phyloP scores from a whole-genome alignment of 257 asterid species.

The Gentiana dahurica region DNA sequence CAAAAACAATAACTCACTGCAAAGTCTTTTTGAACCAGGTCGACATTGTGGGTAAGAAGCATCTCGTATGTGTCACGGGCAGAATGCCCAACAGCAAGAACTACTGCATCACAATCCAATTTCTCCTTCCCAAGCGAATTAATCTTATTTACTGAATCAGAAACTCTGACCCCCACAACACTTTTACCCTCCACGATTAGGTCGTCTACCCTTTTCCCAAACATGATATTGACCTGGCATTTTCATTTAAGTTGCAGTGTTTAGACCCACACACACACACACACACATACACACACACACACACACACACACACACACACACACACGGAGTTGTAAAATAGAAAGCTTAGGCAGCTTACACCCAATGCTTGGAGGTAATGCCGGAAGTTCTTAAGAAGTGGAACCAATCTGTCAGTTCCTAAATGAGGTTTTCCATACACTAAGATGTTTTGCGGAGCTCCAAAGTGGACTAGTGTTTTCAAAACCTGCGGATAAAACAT shows the following conservation, averaged over 20 bases:
- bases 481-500: slow-evolving; percentile 44
- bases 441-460: slow-evolving; percentile 82
- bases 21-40: slow-evolving; percentile 67
- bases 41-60: slow-evolving; percentile 79
- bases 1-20: slow-evolving; percentile 46
- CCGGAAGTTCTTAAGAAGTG: slow-evolving; percentile 69
- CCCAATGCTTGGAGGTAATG: slow-evolving; percentile 70
- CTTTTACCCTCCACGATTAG: slow-evolving; percentile 51
- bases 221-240: slow-evolving; percentile 63
- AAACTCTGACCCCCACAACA: slow-evolving; percentile 65
- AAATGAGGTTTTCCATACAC: slow-evolving; percentile 95
- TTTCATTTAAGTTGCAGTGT: slow-evolving; percentile 11
- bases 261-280: background rate
- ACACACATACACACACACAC: background rate
- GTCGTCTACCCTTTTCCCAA: slow-evolving; percentile 88
- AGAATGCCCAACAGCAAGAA: slow-evolving; percentile 97
- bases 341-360: slow-evolving; percentile 39
- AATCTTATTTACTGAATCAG: slow-evolving; percentile 40
- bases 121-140: slow-evolving; percentile 16
- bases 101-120: slow-evolving; percentile 68
- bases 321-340: background rate
- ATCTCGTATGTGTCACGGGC: slow-evolving; percentile 85
- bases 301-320: background rate
- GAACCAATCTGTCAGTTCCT: slow-evolving; percentile 89
- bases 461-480: slow-evolving; percentile 76